Percentiles rank a stretch among this genome's conserved stretches.
phyloP scores from a whole-genome alignment of 805 yeast genomes.

The Metschnikowia henanensis region DNA sequence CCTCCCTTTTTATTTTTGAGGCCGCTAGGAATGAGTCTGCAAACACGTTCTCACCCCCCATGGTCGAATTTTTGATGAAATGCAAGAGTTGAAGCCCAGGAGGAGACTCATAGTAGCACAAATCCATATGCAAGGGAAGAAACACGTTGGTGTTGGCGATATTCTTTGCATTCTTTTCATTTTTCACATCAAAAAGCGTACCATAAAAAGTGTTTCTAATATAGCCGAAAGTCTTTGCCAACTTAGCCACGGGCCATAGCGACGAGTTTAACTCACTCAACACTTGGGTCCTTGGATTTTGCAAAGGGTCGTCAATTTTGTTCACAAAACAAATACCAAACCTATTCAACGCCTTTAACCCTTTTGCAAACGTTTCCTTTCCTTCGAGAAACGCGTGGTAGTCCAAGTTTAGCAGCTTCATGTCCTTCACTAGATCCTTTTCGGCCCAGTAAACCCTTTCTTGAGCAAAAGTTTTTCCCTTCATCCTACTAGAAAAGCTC shows the following conservation, averaged over 20 bases:
- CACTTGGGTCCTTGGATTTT: conserved; percentile 22
- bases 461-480: conserved; percentile 37
- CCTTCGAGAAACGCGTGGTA: conserved; percentile 41
- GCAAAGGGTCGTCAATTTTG: conserved; percentile 47
- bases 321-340: conserved; percentile 58
- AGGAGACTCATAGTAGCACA: conserved; percentile 75
- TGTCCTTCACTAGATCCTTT: conserved; percentile 23
- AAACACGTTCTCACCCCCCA: conserved; percentile 69
- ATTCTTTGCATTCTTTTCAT: conserved; percentile 51
- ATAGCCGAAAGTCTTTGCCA: conserved; percentile 61
- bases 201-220: conserved; percentile 74
- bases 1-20: conserved; percentile 48
- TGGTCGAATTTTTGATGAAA: conserved; percentile 50
- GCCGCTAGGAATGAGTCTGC: conserved; percentile 73
- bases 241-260: conserved; percentile 38
- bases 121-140: conserved; percentile 77
- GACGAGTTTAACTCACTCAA: conserved; percentile 43
- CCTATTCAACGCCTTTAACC: conserved; percentile 47
- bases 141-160: conserved; percentile 67
- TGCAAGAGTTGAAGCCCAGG: conserved; percentile 78
- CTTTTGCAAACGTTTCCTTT: conserved; percentile 33
- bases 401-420: conserved; percentile 23
- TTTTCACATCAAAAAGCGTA: conserved; percentile 63
- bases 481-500: conserved; percentile 27
- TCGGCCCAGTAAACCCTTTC: conserved; percentile 42